Conservation (phyloP, 768 basidiomycete species). For the Mycena galopus region DNA sequence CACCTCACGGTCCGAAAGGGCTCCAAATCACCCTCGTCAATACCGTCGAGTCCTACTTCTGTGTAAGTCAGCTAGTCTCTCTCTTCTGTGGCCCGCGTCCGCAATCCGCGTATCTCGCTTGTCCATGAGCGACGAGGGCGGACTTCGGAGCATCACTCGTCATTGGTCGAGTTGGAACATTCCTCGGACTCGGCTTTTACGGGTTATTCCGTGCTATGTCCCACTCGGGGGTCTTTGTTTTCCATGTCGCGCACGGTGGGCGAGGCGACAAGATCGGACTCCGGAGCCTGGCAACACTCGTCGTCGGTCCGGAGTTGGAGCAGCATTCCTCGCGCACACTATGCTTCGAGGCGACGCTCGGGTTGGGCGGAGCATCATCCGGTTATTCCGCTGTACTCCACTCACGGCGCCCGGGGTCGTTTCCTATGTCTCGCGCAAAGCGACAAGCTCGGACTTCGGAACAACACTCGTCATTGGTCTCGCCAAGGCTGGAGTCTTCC, state of each 20-base stretch:
- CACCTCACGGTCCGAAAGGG: conserved; percentile 63
- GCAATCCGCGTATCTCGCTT: background rate
- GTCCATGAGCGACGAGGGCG: background rate
- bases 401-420: too few relatives aligned
- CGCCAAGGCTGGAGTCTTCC: background rate
- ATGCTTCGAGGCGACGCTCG: too few relatives aligned
- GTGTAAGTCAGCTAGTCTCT: conserved; percentile 72
- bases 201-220: too few relatives aligned
- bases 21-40: conserved; percentile 78
- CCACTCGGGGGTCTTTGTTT: too few relatives aligned
- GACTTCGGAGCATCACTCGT: background rate
- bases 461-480: background rate
- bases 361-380: too few relatives aligned
- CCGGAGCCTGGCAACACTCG: conserved; percentile 2
- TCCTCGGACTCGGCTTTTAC: too few relatives aligned
- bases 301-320: too few relatives aligned
- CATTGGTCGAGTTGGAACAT: too few relatives aligned
- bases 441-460: conserved; percentile 17
- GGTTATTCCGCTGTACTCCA: too few relatives aligned
- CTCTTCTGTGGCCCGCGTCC: background rate
- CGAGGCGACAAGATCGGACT: conserved; percentile 12
- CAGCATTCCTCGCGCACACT: too few relatives aligned
- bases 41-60: conserved; percentile 84
- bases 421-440: too few relatives aligned
- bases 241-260: too few relatives aligned